Percentiles rank a stretch among this genome's conserved stretches.
Conservation (phyloP, 2,329 filamentous ascomycete genomes). For the Cadophora sp. region DNA sequence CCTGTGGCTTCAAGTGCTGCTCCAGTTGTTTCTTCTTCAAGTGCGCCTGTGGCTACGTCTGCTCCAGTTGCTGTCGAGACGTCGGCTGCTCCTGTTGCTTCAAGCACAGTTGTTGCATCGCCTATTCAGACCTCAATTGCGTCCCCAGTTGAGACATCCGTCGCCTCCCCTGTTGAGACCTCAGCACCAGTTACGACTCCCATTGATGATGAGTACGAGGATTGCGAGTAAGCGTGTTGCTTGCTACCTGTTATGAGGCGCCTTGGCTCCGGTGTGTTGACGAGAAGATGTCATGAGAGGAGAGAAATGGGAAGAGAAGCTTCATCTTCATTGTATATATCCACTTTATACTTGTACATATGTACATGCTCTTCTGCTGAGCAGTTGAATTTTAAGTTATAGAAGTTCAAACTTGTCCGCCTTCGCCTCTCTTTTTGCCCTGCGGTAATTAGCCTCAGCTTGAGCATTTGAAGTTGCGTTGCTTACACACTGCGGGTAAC, state of each 20-base stretch:
- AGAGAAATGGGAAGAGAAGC: not conserved
- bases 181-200: not conserved
- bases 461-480: too few relatives aligned
- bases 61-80: not conserved
- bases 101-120: not conserved
- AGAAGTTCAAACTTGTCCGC: not conserved
- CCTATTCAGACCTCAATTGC: not conserved
- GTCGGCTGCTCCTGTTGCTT: not conserved
- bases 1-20: not conserved
- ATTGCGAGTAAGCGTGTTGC: slow-evolving; percentile 1
- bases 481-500: too few relatives aligned
- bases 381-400: not conserved
- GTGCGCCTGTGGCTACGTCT: not conserved
- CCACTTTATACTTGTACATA: not conserved
- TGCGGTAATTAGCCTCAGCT: too few relatives aligned
- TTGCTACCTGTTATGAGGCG: not conserved
- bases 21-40: not conserved
- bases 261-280: too few relatives aligned
- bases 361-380: slow-evolving; percentile 5
- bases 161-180: not conserved
- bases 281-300: not conserved
- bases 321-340: slow-evolving; percentile 11
- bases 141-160: not conserved
- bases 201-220: slow-evolving; percentile 1
- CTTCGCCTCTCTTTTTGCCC: not conserved